Evolutionary conservation across 805 yeast genomes (phyloP), one percentile per base, ranked within the genome.

Genomic region (Ogataea paradorogensis): DNA sequence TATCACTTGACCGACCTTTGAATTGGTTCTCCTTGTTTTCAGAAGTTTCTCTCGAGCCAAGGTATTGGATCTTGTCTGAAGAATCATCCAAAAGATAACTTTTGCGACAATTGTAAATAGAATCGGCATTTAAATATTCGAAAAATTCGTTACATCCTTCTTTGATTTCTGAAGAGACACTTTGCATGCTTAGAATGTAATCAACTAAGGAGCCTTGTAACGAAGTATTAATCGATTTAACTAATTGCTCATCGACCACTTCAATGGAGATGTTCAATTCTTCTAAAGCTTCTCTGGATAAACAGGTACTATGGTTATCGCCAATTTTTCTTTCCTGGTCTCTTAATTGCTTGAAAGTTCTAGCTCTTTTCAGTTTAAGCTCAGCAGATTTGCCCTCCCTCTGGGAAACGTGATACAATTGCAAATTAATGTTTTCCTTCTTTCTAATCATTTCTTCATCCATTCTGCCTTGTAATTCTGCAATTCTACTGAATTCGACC

Each of bases 231-330:
- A 79, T 70, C 0, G 78, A 64, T 32, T 76, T 65, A 7, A 65
- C 60, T 33, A 70, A 65, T 51, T 79, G 84, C 22, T 66, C 71
- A 43, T 73, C 73, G 6, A 75, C 74, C 15, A 78, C 73, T 39
- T 69, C 75, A n/a, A 74, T 62, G 26, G 76, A 69, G 44, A 71
- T 67, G 30, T 67, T 66, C 40, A 71, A 59, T 46, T 74, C 78
- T 52, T 78, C 84, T 24, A 78, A 53, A 37, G 67, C 65, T 50
- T 79, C 85, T 41, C 63, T 65, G 1, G 73, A 57, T 14, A 75
- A 53, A 11, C 69, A 57, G 0, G 76, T 66, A 7, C 56, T 58
- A 13, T 71, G 67, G 21, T 72, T 67, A 34, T 69, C 71, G 3
- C 81, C 82, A 43, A 51, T 58, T 45, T 67, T 70, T 28, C 69